Percentiles rank a stretch among this genome's conserved stretches.
Evolutionary conservation across 2,329 filamentous ascomycete species (phyloP).

Genomic region (Aureobasidium namibiae): DNA sequence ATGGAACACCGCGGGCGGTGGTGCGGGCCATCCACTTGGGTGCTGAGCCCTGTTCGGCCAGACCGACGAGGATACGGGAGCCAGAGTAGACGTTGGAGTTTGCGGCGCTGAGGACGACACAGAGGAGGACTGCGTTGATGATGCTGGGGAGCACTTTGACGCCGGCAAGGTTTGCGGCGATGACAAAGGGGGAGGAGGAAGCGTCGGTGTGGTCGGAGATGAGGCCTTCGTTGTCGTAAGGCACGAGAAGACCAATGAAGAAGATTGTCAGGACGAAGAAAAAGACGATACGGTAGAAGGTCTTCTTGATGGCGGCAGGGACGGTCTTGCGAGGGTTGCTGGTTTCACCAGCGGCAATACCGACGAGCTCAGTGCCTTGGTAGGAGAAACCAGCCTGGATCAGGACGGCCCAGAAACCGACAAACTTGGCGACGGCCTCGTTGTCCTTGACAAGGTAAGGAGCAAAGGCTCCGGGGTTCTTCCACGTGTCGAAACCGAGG

Average conservation of each 20-base stretch:
- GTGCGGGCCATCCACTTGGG: conserved; percentile 36
- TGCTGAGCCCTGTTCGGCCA: conserved; percentile 43
- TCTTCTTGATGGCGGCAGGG: conserved; percentile 28
- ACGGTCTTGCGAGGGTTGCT: conserved; percentile 43
- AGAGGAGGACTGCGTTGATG: conserved; percentile 49
- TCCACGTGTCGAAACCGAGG: conserved; percentile 50
- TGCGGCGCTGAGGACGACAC: conserved; percentile 62
- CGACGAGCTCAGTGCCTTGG: conserved; percentile 46
- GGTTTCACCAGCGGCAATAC: conserved; percentile 45
- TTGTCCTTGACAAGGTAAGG: conserved; percentile 22
- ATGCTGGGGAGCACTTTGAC: conserved; percentile 53
- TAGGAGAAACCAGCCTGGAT: conserved; percentile 51
- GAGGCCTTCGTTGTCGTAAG: conserved; percentile 28
- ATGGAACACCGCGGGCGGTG: conserved; percentile 36
- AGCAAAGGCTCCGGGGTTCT: conserved; percentile 34
- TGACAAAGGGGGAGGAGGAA: conserved; percentile 57
- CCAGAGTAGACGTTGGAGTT: conserved; percentile 46
- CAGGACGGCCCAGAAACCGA: conserved; percentile 49
- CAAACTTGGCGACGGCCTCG: conserved; percentile 26
- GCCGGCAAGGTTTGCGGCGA: conserved; percentile 54
- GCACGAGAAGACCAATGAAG: conserved; percentile 29
- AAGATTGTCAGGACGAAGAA: conserved; percentile 30
- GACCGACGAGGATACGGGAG: conserved; percentile 60
- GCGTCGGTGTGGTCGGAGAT: conserved; percentile 33
- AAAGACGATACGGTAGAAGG: conserved; percentile 29